Conservation (phyloP, 2,329 filamentous ascomycete genomes). For the Arachnomyces sp. region DNA sequence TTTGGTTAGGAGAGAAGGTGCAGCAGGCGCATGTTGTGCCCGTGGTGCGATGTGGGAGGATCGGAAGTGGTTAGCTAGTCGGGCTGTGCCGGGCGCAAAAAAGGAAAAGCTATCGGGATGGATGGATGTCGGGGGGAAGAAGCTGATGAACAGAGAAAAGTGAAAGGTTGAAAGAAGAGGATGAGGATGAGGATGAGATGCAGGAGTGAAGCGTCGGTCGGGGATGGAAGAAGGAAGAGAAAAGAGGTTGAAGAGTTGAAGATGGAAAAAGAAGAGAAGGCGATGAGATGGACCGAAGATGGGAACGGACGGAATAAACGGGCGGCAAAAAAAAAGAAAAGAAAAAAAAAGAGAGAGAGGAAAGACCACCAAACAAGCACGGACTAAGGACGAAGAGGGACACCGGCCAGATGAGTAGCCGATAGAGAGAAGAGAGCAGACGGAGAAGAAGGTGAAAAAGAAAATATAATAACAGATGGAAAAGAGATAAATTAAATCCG, state of each 20-base stretch:
- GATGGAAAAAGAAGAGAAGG: constrained; percentile 12
- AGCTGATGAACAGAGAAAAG: constrained; percentile 6
- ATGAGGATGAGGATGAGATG: constrained; percentile 1
- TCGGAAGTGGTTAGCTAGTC: too few relatives aligned
- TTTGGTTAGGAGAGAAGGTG: too few relatives aligned
- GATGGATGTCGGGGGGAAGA: constrained; percentile 12
- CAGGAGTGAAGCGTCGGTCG: constrained; percentile 1
- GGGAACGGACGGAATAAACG: background rate
- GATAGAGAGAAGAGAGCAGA: background rate
- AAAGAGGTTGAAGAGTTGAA: constrained; percentile 8
- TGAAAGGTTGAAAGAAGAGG: constrained; percentile 6
- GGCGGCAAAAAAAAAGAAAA: constrained; percentile 5
- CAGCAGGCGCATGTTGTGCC: too few relatives aligned
- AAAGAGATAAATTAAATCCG: constrained; percentile 1
- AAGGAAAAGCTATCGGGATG: background rate
- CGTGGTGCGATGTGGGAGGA: too few relatives aligned
- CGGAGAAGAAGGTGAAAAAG: background rate
- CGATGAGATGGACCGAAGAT: constrained; percentile 14
- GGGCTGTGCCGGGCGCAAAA: background rate
- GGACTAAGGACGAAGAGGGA: too few relatives aligned
- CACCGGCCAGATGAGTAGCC: too few relatives aligned
- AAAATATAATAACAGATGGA: background rate
- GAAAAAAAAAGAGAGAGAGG: constrained; percentile 8
- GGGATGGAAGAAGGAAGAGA: constrained; percentile 4
- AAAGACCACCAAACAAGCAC: background rate